Percentiles rank a stretch among this genome's conserved stretches.
These are phyloP conservation scores for Sarocladium strictum DNA, from an alignment of 2,329 filamentous ascomycete genomes.

Conservation along the genomic window DNA sequence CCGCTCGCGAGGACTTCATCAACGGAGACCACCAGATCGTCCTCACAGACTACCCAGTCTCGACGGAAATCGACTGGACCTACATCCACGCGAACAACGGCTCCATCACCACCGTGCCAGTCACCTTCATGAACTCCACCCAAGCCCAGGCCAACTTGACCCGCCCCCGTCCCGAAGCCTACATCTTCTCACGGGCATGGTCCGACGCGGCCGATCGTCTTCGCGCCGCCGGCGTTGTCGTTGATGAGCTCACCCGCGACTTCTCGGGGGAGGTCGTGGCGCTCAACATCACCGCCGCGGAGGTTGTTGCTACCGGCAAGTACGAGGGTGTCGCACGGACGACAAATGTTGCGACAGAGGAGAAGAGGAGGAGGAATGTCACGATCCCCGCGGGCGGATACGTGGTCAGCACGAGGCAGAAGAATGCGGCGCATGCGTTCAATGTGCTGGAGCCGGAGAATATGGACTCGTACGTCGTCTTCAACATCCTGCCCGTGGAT, in stretches of 20 bases:
- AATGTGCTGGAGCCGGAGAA: conserved; percentile 25
- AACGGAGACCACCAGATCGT: conserved; percentile 20
- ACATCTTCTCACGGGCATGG: conserved; percentile 24
- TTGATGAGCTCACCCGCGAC: conserved; percentile 16
- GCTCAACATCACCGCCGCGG: conserved; percentile 16
- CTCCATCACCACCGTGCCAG: conserved; percentile 19
- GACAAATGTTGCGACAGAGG: conserved; percentile 16
- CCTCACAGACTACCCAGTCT: conserved; percentile 20
- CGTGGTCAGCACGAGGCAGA: conserved; percentile 24
- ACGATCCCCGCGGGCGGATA: conserved; percentile 22
- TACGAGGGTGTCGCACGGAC: conserved; percentile 21
- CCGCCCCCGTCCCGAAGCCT: conserved; percentile 21
- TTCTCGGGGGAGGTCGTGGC: conserved; percentile 22
- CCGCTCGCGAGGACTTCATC: conserved; percentile 21
- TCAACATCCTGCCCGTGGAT: conserved; percentile 22
- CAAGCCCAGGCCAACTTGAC: conserved; percentile 21
- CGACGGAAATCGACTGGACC: conserved; percentile 16
- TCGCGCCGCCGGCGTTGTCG: conserved; percentile 17
- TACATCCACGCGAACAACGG: conserved; percentile 23
- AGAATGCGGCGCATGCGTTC: conserved; percentile 23
- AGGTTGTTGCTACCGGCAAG: conserved; percentile 14
- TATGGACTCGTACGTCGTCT: conserved; percentile 25
- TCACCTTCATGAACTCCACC: conserved; percentile 24
- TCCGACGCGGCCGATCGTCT: conserved; percentile 20
- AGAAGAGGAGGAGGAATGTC: conserved; percentile 14